Conservation (phyloP, 768 basidiomycete species). For the Lyophyllum shimeji region DNA sequence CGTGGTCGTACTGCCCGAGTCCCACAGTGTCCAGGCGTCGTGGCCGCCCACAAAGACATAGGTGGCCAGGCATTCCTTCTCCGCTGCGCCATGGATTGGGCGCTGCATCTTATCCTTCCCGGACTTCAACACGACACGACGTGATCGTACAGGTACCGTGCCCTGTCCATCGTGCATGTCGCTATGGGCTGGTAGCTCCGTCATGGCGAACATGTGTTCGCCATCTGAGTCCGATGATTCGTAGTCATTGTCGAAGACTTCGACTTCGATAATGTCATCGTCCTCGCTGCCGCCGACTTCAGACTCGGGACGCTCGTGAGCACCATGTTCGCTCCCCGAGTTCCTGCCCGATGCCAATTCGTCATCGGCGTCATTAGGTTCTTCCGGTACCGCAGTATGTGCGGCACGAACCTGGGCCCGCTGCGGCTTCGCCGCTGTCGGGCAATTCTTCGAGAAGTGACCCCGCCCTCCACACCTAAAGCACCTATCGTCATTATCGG, state of each 20-base stretch:
- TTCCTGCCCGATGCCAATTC: neutral
- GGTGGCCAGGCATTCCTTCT: neutral
- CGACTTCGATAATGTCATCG: neutral
- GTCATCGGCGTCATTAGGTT: neutral
- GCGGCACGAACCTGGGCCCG: neutral
- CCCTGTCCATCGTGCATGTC: neutral
- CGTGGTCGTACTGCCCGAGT: constrained; percentile 20
- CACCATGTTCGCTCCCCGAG: neutral
- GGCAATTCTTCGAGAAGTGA: constrained; percentile 1
- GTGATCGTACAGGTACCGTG: neutral
- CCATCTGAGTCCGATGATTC: neutral
- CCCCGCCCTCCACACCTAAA: neutral
- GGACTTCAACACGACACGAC: neutral
- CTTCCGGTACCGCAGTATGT: neutral
- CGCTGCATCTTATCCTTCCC: neutral
- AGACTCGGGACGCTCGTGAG: neutral
- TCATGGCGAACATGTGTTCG: neutral
- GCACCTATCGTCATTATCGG: neutral
- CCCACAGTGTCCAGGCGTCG: constrained; percentile 16
- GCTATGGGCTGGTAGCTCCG: neutral
- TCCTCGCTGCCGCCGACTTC: neutral
- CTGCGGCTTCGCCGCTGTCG: neutral
- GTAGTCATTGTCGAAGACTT: neutral
- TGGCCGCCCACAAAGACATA: neutral
- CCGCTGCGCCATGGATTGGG: neutral